A percentile compares a stretch with the other conserved stretches of the same genome.
Evolutionary conservation across 2,329 filamentous ascomycete genomes (phyloP).

Genomic region (Venturia pyrina): DNA sequence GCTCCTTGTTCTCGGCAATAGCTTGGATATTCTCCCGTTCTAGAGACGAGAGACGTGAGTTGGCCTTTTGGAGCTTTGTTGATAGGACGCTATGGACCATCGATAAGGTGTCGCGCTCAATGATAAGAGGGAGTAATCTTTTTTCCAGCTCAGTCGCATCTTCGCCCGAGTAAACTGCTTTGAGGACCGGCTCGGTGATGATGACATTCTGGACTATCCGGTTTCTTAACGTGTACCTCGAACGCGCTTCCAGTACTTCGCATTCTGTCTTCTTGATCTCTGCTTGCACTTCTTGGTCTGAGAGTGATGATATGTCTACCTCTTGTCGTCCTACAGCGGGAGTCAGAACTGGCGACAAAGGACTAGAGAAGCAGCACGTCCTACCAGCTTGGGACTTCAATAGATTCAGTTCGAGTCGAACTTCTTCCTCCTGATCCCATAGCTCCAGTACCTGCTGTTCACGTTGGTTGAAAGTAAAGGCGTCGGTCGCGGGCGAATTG

Average conservation of each 20-base stretch:
- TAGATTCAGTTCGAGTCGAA: constrained; percentile 62
- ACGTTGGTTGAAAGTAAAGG: constrained; percentile 51
- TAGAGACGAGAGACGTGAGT: not conserved
- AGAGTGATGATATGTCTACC: constrained; percentile 16
- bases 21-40: constrained; percentile 30
- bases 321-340: not conserved
- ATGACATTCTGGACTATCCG: constrained; percentile 59
- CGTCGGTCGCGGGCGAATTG: constrained; percentile 34
- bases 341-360: not conserved
- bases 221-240: constrained; percentile 59
- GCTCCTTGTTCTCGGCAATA: constrained; percentile 47
- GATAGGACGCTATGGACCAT: constrained; percentile 27
- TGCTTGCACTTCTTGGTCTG: constrained; percentile 42
- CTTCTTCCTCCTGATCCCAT: constrained; percentile 60
- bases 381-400: constrained; percentile 35
- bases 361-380: not conserved
- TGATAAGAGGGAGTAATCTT: constrained; percentile 56
- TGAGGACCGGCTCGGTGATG: constrained; percentile 64
- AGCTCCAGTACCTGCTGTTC: constrained; percentile 59
- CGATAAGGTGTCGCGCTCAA: constrained; percentile 58
- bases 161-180: constrained; percentile 61
- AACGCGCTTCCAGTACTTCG: constrained; percentile 59
- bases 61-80: not conserved
- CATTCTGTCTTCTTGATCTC: constrained; percentile 47
- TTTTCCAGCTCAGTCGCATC: constrained; percentile 57